phyloP scores from a whole-genome alignment of 2,329 filamentous ascomycete genomes.

The Neofusicoccum cordaticola region DNA sequence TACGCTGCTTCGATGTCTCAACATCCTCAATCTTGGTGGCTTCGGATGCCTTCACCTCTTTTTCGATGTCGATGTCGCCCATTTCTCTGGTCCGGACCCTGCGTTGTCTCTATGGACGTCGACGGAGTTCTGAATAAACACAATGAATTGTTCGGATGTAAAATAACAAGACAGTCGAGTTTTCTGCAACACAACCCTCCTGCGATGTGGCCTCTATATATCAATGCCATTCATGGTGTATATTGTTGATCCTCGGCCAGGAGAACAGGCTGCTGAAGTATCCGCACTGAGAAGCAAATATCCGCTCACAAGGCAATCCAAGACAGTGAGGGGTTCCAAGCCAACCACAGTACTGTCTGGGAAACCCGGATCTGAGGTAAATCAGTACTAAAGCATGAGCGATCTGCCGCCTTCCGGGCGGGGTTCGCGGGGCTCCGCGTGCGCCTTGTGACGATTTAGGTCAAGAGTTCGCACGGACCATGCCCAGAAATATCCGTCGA shows the following conservation, averaged over 20 bases:
- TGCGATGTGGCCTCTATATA: background rate
- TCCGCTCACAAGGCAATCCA: background rate
- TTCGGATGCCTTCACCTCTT: background rate
- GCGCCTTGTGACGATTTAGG: background rate
- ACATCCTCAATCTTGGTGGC: background rate
- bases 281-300: constrained; percentile 2
- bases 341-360: background rate
- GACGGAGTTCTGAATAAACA: background rate
- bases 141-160: background rate
- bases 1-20: background rate
- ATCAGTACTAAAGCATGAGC: background rate
- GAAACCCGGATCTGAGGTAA: background rate
- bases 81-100: background rate
- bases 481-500: constrained; percentile 1
- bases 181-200: background rate
- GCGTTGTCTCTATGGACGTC: background rate
- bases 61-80: background rate
- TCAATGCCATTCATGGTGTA: background rate
- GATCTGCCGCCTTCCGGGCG: background rate
- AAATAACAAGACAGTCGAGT: background rate
- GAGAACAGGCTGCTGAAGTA: background rate
- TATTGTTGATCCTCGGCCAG: background rate
- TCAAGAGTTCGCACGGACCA: background rate
- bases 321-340: background rate
- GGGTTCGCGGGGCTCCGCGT: background rate